Evolutionary conservation across 2,329 filamentous ascomycete genomes (phyloP).

Genomic region (Pleoardoris graminearum): DNA sequence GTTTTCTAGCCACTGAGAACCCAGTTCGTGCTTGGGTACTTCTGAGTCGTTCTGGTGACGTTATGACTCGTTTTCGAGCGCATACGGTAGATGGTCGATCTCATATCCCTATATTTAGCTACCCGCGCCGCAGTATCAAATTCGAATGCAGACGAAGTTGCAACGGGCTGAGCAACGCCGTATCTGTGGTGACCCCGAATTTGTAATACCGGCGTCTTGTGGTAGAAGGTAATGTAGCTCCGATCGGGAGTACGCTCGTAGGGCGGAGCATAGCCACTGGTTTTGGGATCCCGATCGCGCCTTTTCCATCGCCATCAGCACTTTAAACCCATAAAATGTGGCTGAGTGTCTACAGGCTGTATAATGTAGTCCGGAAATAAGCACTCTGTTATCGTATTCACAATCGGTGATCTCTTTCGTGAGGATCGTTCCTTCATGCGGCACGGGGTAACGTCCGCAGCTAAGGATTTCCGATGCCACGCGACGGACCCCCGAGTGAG

Average conservation of each 20-base stretch:
- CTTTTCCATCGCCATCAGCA: background rate
- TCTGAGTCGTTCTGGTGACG: too few relatives aligned
- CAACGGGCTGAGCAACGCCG: slow-evolving; percentile 11
- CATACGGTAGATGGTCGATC: too few relatives aligned
- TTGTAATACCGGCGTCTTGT: background rate
- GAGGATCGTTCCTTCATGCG: background rate
- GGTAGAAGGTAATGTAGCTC: background rate
- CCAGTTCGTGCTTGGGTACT: too few relatives aligned
- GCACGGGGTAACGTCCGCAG: slow-evolving; percentile 3
- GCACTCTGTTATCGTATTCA: slow-evolving; percentile 9
- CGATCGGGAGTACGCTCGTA: background rate
- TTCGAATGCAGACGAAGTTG: slow-evolving; percentile 5
- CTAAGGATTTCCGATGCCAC: slow-evolving; percentile 1
- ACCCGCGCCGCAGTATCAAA: background rate
- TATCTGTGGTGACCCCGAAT: background rate
- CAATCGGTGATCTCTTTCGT: background rate
- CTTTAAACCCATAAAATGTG: slow-evolving; percentile 11
- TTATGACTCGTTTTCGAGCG: too few relatives aligned
- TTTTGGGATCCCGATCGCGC: background rate
- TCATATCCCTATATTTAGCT: background rate
- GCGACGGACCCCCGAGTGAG: background rate
- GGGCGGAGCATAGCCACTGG: slow-evolving; percentile 19
- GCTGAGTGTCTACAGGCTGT: slow-evolving; percentile 8
- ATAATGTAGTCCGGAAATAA: slow-evolving; percentile 6
- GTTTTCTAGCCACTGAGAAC: too few relatives aligned